Base-by-base conservation (phyloP, 1,284 basidiomycete genomes). In the Moesziomyces antarcticus region DNA sequence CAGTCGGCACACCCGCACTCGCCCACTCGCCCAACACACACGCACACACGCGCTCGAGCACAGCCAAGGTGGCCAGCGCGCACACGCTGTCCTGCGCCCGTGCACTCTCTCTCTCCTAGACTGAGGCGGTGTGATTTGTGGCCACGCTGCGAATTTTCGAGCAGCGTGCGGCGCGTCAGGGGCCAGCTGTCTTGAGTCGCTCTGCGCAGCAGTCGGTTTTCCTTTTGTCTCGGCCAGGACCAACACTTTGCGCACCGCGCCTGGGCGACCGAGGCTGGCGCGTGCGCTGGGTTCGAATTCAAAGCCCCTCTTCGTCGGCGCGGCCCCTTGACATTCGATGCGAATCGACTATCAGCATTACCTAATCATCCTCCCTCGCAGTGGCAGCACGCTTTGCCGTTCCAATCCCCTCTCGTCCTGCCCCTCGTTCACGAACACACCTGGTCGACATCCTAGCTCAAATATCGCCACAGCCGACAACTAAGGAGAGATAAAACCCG, bases 251-350 rank as follows among this genome's bases (percentile, higher is more conserved):
- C 20, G 37, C 45, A 47, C 37, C 49, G 50, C 37, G 10, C 30
- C 30, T 13, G 13, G 30, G 14, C 24, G 16, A 16, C 11, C 14
- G 9, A 41, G 30, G n/a, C 20, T 44, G 46, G 55, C 37, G 45
- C 48, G 54, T 56, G 54, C 55, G 42, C 56, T 58, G 49, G 43
- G 41, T 50, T 47, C 21, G 24, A 51, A 51, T n/a, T 40, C 46
- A 43, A 40, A 16, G 49, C 49, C 56, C 56, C 56, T 47, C 49
- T 51, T 43, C 20, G 13, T 18, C 18, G 16, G 18, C 37, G 11
- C 37, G 25, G 42, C 20, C 30, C 7, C 54, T 42, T 60, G n/a
- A n/a, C n/a, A 25, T 35, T 16, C 35, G 37, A 16, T 24, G 45
- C 45, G 10, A 0, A 9, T 2, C 16, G 0, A 16, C n/a, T n/a